Conservation (phyloP, 202 grass and related monocot genomes). For the Carex sylvatica region DNA sequence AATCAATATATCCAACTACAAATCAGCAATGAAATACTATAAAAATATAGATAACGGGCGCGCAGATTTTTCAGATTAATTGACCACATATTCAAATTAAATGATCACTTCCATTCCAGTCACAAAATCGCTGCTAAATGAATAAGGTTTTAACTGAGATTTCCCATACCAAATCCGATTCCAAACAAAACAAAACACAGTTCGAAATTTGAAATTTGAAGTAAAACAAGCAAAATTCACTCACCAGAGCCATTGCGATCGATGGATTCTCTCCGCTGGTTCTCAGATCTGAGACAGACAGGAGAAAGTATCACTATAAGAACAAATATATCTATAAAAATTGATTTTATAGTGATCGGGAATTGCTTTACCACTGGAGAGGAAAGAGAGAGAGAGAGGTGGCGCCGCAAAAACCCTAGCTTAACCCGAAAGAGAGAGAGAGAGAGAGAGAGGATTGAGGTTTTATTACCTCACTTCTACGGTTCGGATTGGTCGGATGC, state of each 20-base stretch:
- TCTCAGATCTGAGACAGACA: slow-evolving; percentile 21
- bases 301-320: not conserved
- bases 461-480: slow-evolving; percentile 19
- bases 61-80: not conserved
- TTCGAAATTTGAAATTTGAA: not conserved
- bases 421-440: not conserved
- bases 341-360: not conserved
- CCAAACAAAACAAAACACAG: no score
- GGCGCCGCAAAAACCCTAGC: slow-evolving; percentile 30
- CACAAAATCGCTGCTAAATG: not conserved
- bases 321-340: not conserved
- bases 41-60: not conserved
- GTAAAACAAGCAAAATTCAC: not conserved
- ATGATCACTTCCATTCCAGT: not conserved
- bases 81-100: not conserved
- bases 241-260: slow-evolving; percentile 25
- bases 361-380: not conserved
- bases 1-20: not conserved
- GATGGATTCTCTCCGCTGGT: not conserved
- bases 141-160: not conserved
- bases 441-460: not conserved
- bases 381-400: not conserved
- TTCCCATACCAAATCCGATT: not conserved
- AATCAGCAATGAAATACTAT: not conserved
- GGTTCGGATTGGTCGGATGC: not conserved